phyloP scores from a whole-genome alignment of 768 basidiomycete genomes.

The Peribolospora kevripleyi region DNA sequence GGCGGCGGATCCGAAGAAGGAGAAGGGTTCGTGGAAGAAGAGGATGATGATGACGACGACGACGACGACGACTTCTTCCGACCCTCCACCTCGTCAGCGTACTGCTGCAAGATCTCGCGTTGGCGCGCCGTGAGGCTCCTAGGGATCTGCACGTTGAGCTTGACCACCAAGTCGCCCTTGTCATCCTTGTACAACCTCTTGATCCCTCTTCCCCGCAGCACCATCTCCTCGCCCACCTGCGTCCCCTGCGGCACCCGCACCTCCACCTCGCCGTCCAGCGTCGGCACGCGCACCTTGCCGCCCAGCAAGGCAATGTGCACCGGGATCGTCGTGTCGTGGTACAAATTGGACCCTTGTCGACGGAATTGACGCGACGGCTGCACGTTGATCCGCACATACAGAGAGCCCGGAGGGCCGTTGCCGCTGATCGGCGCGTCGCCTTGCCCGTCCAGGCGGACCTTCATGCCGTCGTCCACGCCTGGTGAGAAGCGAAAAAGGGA shows the following conservation, averaged over 20 bases:
- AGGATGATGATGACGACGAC: too few species aligned
- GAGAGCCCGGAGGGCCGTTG: constrained; percentile 55
- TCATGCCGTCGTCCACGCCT: constrained; percentile 93
- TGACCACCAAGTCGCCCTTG: constrained; percentile 58
- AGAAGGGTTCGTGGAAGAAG: too few species aligned
- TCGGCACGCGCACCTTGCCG: constrained; percentile 73
- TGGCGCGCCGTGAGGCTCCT: constrained; percentile 60
- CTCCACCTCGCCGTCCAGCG: constrained; percentile 84
- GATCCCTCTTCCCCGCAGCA: constrained; percentile 67
- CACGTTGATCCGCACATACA: constrained; percentile 66
- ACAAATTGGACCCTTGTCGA: constrained; percentile 73
- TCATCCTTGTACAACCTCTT: constrained; percentile 33
- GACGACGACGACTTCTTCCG: constrained; percentile 11
- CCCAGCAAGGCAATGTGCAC: constrained; percentile 81
- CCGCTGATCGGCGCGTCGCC: constrained; percentile 68
- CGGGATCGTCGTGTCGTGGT: constrained; percentile 72
- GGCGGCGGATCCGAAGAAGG: too few species aligned
- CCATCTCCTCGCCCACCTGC: constrained; percentile 92
- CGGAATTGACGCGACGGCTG: constrained; percentile 58
- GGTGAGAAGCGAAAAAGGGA: constrained; percentile 1
- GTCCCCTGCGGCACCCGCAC: constrained; percentile 78
- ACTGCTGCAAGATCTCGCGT: constrained; percentile 63
- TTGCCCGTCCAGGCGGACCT: constrained; percentile 47
- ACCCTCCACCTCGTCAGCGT: constrained; percentile 81
- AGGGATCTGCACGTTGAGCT: constrained; percentile 66